Evolutionary conservation across 108 stramenopile species (phyloP).

Genomic region (Skeletonema grethae): DNA sequence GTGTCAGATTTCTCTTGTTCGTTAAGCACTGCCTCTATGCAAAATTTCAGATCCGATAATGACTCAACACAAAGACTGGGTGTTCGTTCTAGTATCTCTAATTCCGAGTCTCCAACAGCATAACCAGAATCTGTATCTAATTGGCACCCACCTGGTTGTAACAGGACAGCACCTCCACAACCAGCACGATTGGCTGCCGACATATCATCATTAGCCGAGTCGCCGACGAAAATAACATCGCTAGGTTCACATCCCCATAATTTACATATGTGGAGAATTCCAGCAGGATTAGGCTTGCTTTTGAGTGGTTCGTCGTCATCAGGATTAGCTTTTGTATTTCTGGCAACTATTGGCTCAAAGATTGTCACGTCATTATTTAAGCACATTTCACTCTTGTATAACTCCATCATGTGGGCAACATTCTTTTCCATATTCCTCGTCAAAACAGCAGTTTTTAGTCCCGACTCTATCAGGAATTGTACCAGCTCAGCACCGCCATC

Average conservation of each 20-base stretch:
- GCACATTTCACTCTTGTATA: constrained; percentile 25
- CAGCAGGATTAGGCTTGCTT: constrained; percentile 45
- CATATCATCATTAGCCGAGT: constrained; percentile 43
- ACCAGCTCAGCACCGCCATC: constrained; percentile 29
- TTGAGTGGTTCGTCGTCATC: constrained; percentile 18
- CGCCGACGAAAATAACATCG: constrained; percentile 51
- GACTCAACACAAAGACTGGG: constrained; percentile 20
- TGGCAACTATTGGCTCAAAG: constrained; percentile 40
- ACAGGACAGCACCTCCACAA: constrained; percentile 42
- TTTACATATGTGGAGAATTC: constrained; percentile 42
- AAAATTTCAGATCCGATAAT: constrained; percentile 25
- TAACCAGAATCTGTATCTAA: constrained; percentile 35
- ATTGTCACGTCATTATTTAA: constrained; percentile 8
- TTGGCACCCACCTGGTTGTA: constrained; percentile 15
- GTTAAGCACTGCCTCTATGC: constrained; percentile 9
- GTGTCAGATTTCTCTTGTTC: not conserved
- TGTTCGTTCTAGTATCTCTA: constrained; percentile 26
- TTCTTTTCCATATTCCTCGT: constrained; percentile 41
- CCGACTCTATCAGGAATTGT: constrained; percentile 23
- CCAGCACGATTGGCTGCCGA: constrained; percentile 46
- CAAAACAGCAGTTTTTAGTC: constrained; percentile 28
- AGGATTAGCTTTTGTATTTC: constrained; percentile 21
- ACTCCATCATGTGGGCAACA: constrained; percentile 22
- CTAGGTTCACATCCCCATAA: constrained; percentile 35
- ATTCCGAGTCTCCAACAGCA: constrained; percentile 17